phyloP scores from a whole-genome alignment of 768 basidiomycete species.

The Pleurotus ostreatus region DNA sequence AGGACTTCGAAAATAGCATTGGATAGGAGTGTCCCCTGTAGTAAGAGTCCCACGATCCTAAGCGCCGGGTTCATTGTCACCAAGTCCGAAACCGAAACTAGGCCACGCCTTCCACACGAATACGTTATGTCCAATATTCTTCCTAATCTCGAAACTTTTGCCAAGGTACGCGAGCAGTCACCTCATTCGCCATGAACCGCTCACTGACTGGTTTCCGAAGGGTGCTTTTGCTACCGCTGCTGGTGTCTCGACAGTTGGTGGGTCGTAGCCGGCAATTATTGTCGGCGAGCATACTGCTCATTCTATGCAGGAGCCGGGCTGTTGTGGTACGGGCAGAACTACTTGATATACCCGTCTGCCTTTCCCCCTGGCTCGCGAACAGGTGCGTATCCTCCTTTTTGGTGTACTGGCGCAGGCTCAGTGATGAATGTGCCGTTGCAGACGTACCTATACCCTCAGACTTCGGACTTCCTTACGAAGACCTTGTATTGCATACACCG shows the following conservation, averaged over 20 bases:
- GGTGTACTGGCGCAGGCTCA: neutral
- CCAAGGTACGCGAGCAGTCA: conserved; percentile 32
- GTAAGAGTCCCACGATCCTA: too few species aligned
- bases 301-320: conserved; percentile 55
- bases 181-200: neutral
- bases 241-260: conserved; percentile 54
- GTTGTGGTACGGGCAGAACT: conserved; percentile 83
- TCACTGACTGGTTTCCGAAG: conserved; percentile 22
- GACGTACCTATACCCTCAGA: conserved; percentile 72
- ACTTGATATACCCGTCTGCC: conserved; percentile 86
- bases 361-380: conserved; percentile 75
- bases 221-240: conserved; percentile 54
- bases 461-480: conserved; percentile 70
- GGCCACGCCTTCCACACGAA: too few species aligned
- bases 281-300: neutral
- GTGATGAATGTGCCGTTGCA: conserved; percentile 18
- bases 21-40: too few species aligned
- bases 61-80: too few species aligned
- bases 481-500: conserved; percentile 65
- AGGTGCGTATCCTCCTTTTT: conserved; percentile 35
- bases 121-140: conserved; percentile 30
- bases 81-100: too few species aligned
- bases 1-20: too few species aligned
- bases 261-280: conserved; percentile 11
- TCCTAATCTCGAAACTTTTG: conserved; percentile 43